Percentiles rank a stretch among this genome's conserved stretches.
phyloP scores from a whole-genome alignment of 2,329 filamentous ascomycete species.

The Diaporthe amygdali region DNA sequence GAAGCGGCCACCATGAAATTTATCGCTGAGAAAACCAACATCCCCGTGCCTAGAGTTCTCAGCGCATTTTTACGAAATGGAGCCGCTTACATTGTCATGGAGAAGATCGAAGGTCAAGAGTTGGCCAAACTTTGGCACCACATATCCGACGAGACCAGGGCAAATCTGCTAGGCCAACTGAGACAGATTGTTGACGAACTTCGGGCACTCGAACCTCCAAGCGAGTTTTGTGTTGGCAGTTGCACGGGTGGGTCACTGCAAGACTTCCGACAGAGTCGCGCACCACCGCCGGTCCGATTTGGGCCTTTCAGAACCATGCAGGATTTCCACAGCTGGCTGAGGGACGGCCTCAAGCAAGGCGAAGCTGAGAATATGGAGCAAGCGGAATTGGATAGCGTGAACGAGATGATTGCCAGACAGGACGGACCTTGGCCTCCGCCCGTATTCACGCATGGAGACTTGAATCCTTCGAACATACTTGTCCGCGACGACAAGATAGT shows the following conservation, averaged over 20 bases:
- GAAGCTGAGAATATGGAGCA: not conserved
- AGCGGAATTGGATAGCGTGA: not conserved
- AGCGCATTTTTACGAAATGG: not conserved
- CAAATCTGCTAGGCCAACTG: not conserved
- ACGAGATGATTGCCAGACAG: not conserved
- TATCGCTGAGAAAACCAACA: not conserved
- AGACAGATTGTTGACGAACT: not conserved
- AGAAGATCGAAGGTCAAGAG: not conserved
- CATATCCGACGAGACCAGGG: not conserved
- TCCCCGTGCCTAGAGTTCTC: not conserved
- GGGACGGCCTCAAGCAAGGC: not conserved
- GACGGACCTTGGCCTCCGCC: not conserved
- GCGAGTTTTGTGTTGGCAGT: not conserved
- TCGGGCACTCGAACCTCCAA: not conserved
- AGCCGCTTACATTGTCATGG: not conserved
- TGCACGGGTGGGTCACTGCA: not conserved
- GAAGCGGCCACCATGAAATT: not conserved
- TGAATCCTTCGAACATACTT: not conserved
- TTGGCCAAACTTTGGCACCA: not conserved
- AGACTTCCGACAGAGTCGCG: not conserved
- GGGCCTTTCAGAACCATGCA: not conserved
- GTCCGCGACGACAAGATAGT: not conserved
- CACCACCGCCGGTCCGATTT: not conserved
- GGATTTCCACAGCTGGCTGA: not conserved
- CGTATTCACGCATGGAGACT: not conserved